phyloP scores from a whole-genome alignment of 1,284 basidiomycete species.

The Pyrrhoderma noxium region DNA sequence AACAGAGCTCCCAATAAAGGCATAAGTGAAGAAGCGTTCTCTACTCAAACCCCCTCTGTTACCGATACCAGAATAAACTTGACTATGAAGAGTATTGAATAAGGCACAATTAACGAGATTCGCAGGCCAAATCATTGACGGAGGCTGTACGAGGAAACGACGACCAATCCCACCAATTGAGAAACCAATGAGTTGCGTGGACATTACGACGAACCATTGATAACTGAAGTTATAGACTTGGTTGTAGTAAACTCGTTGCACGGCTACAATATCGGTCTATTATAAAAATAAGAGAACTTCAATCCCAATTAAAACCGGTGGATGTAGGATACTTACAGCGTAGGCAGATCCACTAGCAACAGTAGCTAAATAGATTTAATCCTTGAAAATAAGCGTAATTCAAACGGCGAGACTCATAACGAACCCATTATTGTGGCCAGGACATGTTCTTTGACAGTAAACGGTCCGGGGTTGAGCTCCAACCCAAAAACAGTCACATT shows the following conservation, averaged over 20 bases:
- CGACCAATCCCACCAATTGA: constrained; percentile 33
- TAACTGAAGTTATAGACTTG: constrained; percentile 24
- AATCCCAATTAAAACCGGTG: constrained; percentile 12
- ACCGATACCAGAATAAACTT: constrained; percentile 28
- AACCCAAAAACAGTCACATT: constrained; percentile 37
- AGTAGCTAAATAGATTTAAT: constrained; percentile 30
- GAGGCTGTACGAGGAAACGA: constrained; percentile 34
- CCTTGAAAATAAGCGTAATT: constrained; percentile 50
- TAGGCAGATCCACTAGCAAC: constrained; percentile 53
- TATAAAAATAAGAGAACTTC: background rate
- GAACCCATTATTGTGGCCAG: constrained; percentile 36
- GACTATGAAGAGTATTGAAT: constrained; percentile 34
- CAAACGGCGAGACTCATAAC: background rate
- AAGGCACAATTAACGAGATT: constrained; percentile 36
- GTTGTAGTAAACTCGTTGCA: constrained; percentile 26
- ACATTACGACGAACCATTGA: constrained; percentile 26
- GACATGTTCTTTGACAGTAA: constrained; percentile 35
- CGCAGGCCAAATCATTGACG: constrained; percentile 33
- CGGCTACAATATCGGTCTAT: constrained; percentile 29
- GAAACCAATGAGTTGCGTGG: constrained; percentile 34
- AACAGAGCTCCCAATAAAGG: constrained; percentile 27
- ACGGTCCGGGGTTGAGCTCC: constrained; percentile 42
- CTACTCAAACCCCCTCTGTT: constrained; percentile 29
- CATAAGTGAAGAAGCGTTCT: constrained; percentile 29
- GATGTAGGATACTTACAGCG: constrained; percentile 29